A percentile compares a stretch with the other conserved stretches of the same genome.
Conservation (phyloP, 805 yeast species). For the Zygoascus biomembranicola region DNA sequence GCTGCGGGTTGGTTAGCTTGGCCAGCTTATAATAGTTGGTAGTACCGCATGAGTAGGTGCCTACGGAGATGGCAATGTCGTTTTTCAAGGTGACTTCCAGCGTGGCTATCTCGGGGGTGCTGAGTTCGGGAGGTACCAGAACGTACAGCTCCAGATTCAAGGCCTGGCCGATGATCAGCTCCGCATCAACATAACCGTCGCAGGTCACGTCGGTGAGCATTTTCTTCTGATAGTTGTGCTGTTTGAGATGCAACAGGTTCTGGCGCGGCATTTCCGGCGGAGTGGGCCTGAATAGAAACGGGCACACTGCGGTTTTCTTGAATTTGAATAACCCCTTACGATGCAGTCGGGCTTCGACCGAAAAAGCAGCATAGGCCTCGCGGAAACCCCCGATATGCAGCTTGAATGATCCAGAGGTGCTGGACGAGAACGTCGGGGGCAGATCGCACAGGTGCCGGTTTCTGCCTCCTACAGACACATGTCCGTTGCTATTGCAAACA, state of each 20-base stretch:
- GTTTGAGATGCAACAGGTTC: neutral
- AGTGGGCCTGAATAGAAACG: neutral
- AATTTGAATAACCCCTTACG: conserved; percentile 2
- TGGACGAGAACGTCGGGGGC: neutral
- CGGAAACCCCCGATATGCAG: conserved; percentile 1
- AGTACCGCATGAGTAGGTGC: neutral
- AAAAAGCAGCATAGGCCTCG: neutral
- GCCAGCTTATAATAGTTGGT: conserved; percentile 1
- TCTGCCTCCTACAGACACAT: neutral
- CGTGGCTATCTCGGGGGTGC: neutral
- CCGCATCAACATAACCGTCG: neutral
- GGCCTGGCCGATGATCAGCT: neutral
- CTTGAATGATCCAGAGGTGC: neutral
- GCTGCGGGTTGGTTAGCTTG: neutral
- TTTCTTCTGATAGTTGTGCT: neutral
- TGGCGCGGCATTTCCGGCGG: neutral
- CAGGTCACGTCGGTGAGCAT: neutral
- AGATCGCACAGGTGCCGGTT: neutral
- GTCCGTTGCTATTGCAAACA: neutral
- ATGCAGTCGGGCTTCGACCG: neutral
- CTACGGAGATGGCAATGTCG: conserved; percentile 1
- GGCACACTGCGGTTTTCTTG: neutral
- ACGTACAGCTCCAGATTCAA: neutral
- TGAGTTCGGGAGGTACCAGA: neutral
- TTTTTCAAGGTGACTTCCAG: neutral